A percentile compares a stretch with the other conserved stretches of the same genome.
These are phyloP conservation scores for Petunia hybrid DNA, from an alignment of 305 asterid genomes.

Conservation along the genomic window DNA sequence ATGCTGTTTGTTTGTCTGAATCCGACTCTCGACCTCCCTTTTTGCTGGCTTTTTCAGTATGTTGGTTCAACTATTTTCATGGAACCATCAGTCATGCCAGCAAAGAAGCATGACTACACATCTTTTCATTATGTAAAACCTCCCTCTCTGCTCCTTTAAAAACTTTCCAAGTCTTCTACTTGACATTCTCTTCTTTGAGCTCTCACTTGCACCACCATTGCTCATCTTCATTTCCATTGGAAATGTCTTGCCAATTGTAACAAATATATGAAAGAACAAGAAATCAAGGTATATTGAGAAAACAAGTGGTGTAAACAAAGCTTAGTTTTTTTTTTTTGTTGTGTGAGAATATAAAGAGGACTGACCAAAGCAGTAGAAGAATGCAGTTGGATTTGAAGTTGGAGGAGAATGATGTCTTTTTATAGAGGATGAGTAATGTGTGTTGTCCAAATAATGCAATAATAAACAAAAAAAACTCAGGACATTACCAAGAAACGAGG, in stretches of 20 bases:
- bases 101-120: slow-evolving; percentile 79
- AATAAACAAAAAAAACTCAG: slow-evolving; percentile 7
- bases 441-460: slow-evolving; percentile 32
- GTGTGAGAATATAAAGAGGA: background rate
- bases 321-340: background rate
- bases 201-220: slow-evolving; percentile 35
- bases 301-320: background rate
- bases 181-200: slow-evolving; percentile 58
- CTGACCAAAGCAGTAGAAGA: background rate
- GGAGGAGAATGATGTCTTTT: slow-evolving; percentile 42
- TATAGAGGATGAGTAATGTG: slow-evolving; percentile 40
- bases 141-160: slow-evolving; percentile 66
- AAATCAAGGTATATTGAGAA: background rate
- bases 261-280: background rate
- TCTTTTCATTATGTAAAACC: slow-evolving; percentile 70
- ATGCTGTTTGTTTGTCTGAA: background rate
- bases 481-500: slow-evolving; percentile 32
- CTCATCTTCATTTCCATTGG: slow-evolving; percentile 40
- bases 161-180: slow-evolving; percentile 58
- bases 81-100: slow-evolving; percentile 59
- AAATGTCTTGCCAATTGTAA: background rate
- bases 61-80: background rate
- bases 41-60: background rate
- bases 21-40: background rate
- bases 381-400: slow-evolving; percentile 35